Base-by-base conservation (phyloP, 495 filamentous ascomycete genomes). In the Chaetomium fimeti region DNA sequence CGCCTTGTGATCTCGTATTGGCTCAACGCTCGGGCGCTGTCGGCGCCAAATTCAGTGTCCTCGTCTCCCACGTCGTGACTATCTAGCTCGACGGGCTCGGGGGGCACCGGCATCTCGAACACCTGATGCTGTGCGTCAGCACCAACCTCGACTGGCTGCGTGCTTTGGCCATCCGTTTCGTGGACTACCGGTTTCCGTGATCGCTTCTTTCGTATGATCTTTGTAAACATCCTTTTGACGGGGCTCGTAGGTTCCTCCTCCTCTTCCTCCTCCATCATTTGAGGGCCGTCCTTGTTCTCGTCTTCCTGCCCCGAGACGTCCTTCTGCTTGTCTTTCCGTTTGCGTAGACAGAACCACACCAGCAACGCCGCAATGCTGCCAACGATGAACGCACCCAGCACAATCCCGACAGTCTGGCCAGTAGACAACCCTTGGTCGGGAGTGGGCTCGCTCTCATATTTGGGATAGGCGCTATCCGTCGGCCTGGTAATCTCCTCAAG, bases 41-140 rank as follows among this genome's bases (percentile, higher is more conserved):
- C 67, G 18, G 67, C 71, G 8, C 74, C 73, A 28, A 77, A 55
- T 36, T 79, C 75, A 18, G 76, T 74, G 4, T 74, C 71, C 9
- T 76, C 73, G 28, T 74, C 77, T 13, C 67, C 67, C 27, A 73
- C 60, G 24, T 76, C 71, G 28, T 74, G 76, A 55, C 74, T 77
- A 48, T 83, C 81, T 29, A 84, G 71, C 68, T 84, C 82, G 24
- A 78, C 79, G 1, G 81, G 81, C 16, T 76, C 78, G 12, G 75
- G 64, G 1, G 78, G 75, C 13, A 75, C 81, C 20, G 81, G 77
- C 60, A 84, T 69, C 64, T 83, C 80, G 56, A 81, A 83, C 7
- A 81, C 67, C 66, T 81, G 81, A 62, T 83, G 80, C 43, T 68
- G 72, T 61, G 68, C 72, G 57, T 83, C 79, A 8, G 79, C 79